Base-by-base conservation (phyloP, 2,329 filamentous ascomycete species). In the Stagonosporopsis vannaccii region DNA sequence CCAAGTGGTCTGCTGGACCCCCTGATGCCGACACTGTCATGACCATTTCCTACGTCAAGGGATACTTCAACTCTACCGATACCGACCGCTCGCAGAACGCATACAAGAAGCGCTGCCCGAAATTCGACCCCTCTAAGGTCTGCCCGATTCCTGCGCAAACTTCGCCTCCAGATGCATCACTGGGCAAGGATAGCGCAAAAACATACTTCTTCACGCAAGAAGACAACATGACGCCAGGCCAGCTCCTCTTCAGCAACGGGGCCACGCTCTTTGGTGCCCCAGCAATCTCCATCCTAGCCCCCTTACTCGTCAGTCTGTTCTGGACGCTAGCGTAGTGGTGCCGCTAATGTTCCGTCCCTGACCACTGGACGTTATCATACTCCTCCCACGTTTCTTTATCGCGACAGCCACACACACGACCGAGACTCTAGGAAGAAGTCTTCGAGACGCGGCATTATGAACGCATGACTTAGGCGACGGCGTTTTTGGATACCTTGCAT, bases 51-150 rank as follows among this genome's bases (percentile, higher is more conserved):
- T 92, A 92, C 67, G 82, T 92, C 54, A 91, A 90, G 72, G 87
- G 87, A 0, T 94, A 93, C 74, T 94, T 92, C 79, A 93, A 93
- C 78, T 87, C 87, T 15, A 87, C 87, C 20, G 63, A 73, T 26
- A 58, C 62, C 0, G 63, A 63, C 9, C 66, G 67, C 22, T 65
- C 66, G 28, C 65, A 69, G 51, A 63, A 72, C 28, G 67, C 45
- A 7, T 74, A 75, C 63, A 66, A 59, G 46, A 58, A 70, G 33
- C 69, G 71, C 13, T 77, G 75, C 54, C 61, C 69, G 2, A 67
- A 28, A 3, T 71, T 59, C 41, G 68, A 74, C 33, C 51, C 66
- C 1, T 43, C 59, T 4, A 71, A 71, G 40, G 69, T 73, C 2
- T 77, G 75, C 62, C 45, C 65, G 7, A 75, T 77, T 26, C 74